Evolutionary conservation across 208 protist genomes (phyloP), one percentile per base, ranked within the genome.

Genomic region (Acanthamoeba divionensis): DNA sequence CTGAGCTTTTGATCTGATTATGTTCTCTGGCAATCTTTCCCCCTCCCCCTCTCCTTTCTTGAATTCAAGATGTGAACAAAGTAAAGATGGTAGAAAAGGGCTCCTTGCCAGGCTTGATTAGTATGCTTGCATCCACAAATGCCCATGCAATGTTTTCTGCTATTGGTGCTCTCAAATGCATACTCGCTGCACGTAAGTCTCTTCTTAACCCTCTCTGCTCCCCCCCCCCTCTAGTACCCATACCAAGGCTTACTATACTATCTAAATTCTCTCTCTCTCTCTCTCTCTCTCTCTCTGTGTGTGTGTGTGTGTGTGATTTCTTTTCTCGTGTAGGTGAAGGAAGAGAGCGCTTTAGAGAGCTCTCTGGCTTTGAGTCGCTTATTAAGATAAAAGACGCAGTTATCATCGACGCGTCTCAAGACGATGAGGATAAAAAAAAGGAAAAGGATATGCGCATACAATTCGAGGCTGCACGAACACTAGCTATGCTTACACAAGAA

Each of bases 371-470:
- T 29, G 55, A 63, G 55, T 36, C 79, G 15, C 62, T 87, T 45
- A 87, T 87, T 33, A 6, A 45, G 21, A 87, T 87, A 24, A 87
- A 87, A 60, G 79, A 87, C 57, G 79, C 79, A 38, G 69, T 87
- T 36, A 87, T 87, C 57, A 87, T 87, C 79, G 79, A 87, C 24
- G 54, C 79, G n/a, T 55, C 55, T 10, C 31, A 87, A 38, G 57
- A 87, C 29, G 15, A 13, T 38, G 77, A 86, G 31, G 31, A 29
- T n/a, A 41, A 31, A 18, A 15, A 33, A 65, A 67, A 87, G 41
- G 41, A 33, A 21, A 87, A 87, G 79, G 79, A 87, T 44, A 21
- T 69, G 57, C 50, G 79, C 50, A 67, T 87, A 38, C 79, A 87
- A 60, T 87, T 57, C 33, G 79, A 87, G 57, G 79, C 79, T 8